Base-by-base conservation (phyloP, 805 yeast genomes). In the Saturnispora silvae region DNA sequence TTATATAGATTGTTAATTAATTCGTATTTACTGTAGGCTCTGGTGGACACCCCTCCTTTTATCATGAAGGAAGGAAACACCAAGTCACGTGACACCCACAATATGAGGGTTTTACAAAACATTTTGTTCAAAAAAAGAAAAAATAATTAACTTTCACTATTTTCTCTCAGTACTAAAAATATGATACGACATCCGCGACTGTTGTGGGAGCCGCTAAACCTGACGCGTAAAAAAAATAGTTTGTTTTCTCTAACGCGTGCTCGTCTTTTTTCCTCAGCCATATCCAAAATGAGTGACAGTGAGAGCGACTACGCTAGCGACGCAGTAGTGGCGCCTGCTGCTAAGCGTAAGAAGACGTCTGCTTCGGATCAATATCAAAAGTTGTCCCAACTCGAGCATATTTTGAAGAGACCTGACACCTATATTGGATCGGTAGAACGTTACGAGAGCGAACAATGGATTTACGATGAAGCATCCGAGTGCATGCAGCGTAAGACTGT, bases 321-420 rank as follows among this genome's bases (percentile, higher is more conserved):
- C 16, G 34, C 26, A 25, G 15, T n/a, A 16, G 20, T 17, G 20
- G 15, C 34, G 11, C 17, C 34, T n/a, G 25, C 24, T 10, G 14
- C 14, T 16, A 17, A 19, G n/a, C 13, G 22, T 11, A 22, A 28
- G 10, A 46, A 43, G 27, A 16, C 39, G 3, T 45, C 52, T 8
- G 77, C 76, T 5, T 70, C 77, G 4, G 81, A 81, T 37, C 86
- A 83, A 50, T 92, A 92, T 62, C 97, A 89, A 60, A 84, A 83
- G 64, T 76, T 92, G 33, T 79, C 96, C 3, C 99, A 89, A 60
- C 68, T 92, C 51, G 97, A 92, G 54, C 99, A 92, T 67, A 89
- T 92, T 40, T 67, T 92, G 52, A 86, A 86, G 59, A 79, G 99
- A 59, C 99, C 99, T 1, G 99, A 92, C 58, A 89, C 98, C 9